Conservation (phyloP, 306 rosid genomes). For the Vigna hirtella region DNA sequence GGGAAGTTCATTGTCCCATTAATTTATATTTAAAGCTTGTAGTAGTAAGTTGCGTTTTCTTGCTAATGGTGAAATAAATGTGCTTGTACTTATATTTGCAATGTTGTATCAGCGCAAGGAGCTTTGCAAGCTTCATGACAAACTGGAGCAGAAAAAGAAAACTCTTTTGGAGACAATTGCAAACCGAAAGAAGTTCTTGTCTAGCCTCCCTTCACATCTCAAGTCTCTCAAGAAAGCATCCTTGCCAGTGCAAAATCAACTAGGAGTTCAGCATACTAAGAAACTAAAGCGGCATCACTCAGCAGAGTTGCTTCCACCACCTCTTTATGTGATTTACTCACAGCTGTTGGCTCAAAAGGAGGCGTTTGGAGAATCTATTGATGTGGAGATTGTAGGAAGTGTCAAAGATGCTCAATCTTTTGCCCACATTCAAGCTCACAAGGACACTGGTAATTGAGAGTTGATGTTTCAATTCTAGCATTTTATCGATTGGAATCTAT, state of each 20-base stretch:
- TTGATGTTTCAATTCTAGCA: slow-evolving; percentile 27
- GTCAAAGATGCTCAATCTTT: slow-evolving; percentile 79
- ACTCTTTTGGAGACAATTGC: slow-evolving; percentile 70
- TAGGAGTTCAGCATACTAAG: slow-evolving; percentile 70
- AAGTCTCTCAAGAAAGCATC: slow-evolving; percentile 85
- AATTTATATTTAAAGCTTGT: slow-evolving; percentile 2
- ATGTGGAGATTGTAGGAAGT: slow-evolving; percentile 78
- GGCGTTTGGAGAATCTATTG: slow-evolving; percentile 76
- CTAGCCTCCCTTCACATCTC: slow-evolving; percentile 83
- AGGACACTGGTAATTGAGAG: slow-evolving; percentile 64
- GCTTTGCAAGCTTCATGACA: slow-evolving; percentile 76
- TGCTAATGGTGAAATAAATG: background rate
- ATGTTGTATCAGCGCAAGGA: slow-evolving; percentile 68
- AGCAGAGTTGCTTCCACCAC: slow-evolving; percentile 81
- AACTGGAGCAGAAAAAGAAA: slow-evolving; percentile 72
- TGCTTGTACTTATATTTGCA: slow-evolving; percentile 8
- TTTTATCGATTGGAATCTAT: slow-evolving; percentile 9
- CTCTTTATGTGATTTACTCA: slow-evolving; percentile 81
- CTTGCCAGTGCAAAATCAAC: slow-evolving; percentile 75
- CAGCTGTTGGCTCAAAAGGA: slow-evolving; percentile 83
- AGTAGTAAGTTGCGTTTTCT: slow-evolving; percentile 8
- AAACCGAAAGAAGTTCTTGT: slow-evolving; percentile 71
- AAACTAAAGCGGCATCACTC: slow-evolving; percentile 79
- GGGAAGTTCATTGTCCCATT: background rate
- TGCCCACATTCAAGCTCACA: slow-evolving; percentile 65